Evolutionary conservation across 2,329 filamentous ascomycete species (phyloP), one percentile per base, ranked within the genome.

Genomic region (Dothidotthia symphoricarpi): DNA sequence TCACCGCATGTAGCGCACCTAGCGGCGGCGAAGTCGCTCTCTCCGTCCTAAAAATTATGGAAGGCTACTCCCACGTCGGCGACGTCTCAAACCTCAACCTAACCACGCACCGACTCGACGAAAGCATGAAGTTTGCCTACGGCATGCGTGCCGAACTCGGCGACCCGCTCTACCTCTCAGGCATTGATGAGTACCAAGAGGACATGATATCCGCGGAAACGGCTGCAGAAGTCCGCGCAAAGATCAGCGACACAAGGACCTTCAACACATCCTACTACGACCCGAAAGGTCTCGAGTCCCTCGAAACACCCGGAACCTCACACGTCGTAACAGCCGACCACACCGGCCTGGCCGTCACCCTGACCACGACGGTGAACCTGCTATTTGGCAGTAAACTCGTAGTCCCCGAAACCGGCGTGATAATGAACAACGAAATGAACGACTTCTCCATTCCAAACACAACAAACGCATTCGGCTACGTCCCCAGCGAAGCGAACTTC

Each of bases 121-220:
- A 97, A 72, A 85, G 89, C 10, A 88, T 95, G 71, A 80, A 88
- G 15, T 97, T 95, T 63, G 89, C 81, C 3, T 97, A 96, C 61
- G 89, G 84, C 25, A 65, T 74, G 53, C 82, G 89, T 40, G 76
- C 81, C n/a, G 75, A 83, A 17, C 77, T 97, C 0, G 91, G 89
- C 4, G 93, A 97, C 63, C 93, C 91, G 0, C 73, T 70, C 1
- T 95, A 85, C 61, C 78, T 94, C 3, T 51, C 73, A 1, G 78
- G 79, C 19, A 71, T 91, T 34, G 68, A 74, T 7, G 64, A 69
- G 6, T 84, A 85, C 49, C 82, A 96, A 64, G 63, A 73, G 1
- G 63, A 53, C 16, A 86, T 97, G 74, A 67, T 96, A 13, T 77
- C 77, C 28, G 68, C 76, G 0, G 63, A 69, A 1, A 82, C 79